These are phyloP conservation scores for Beauveria sp. DNA, from an alignment of 2,329 filamentous ascomycete genomes.

Conservation along the genomic window DNA sequence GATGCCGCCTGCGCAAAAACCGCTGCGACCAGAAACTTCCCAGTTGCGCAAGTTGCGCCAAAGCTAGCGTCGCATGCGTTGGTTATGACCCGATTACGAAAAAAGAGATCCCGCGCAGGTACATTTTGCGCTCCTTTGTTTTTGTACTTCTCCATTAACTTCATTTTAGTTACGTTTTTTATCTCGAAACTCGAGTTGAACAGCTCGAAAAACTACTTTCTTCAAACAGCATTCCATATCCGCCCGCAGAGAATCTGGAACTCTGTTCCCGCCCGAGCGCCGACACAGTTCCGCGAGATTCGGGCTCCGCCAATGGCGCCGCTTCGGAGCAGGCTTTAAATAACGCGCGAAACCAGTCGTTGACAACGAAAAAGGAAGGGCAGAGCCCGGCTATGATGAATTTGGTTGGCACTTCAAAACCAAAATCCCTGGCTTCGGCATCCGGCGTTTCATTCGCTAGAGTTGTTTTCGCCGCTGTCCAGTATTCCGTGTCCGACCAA, in stretches of 20 bases:
- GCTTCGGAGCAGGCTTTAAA: constrained; percentile 17
- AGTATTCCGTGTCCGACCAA: constrained; percentile 56
- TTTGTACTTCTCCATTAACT: neutral
- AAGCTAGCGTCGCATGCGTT: constrained; percentile 84
- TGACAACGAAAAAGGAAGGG: constrained; percentile 26
- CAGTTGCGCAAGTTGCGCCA: constrained; percentile 85
- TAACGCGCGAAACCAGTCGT: constrained; percentile 19
- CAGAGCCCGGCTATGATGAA: constrained; percentile 53
- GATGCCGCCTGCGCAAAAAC: constrained; percentile 87
- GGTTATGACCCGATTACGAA: constrained; percentile 97
- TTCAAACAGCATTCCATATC: constrained; percentile 62
- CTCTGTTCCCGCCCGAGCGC: constrained; percentile 43
- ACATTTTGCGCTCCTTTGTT: constrained; percentile 35
- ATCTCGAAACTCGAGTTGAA: constrained; percentile 78
- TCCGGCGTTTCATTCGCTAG: constrained; percentile 91
- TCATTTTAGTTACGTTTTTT: constrained; percentile 72
- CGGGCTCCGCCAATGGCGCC: constrained; percentile 25
- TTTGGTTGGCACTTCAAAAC: constrained; percentile 69
- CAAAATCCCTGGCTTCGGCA: constrained; percentile 73
- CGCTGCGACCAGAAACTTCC: constrained; percentile 89
- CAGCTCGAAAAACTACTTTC: constrained; percentile 73
- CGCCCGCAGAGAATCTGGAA: constrained; percentile 64
- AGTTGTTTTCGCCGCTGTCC: constrained; percentile 90
- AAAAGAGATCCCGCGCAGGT: constrained; percentile 87
- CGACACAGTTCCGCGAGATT: constrained; percentile 19